These are phyloP conservation scores for Myxozyma sirexii DNA, from an alignment of 805 yeast species.

Conservation along the genomic window DNA sequence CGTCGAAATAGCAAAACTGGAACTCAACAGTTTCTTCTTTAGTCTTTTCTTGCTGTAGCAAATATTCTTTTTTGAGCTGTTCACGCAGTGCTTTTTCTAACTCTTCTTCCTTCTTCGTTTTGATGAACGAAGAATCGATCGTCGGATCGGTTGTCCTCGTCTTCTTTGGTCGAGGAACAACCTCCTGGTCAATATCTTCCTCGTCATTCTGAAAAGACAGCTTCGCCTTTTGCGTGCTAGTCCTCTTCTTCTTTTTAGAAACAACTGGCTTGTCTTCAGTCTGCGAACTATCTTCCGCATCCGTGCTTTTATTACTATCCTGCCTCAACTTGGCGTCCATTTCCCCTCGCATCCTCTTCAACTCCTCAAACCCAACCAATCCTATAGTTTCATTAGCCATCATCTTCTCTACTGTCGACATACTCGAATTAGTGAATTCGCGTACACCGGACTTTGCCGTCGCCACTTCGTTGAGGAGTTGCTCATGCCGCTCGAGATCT, in stretches of 20 bases:
- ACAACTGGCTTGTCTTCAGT: not conserved
- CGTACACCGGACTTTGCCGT: slow-evolving; percentile 17
- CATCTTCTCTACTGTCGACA: slow-evolving; percentile 16
- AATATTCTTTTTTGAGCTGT: slow-evolving; percentile 20
- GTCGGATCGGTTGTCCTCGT: slow-evolving; percentile 33
- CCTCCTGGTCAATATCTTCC: slow-evolving; percentile 18
- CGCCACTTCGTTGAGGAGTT: slow-evolving; percentile 14
- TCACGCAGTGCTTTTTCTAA: slow-evolving; percentile 28
- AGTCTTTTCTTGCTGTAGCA: slow-evolving; percentile 29
- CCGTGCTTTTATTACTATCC: not conserved
- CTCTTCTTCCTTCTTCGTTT: slow-evolving; percentile 19
- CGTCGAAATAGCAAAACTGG: slow-evolving; percentile 38
- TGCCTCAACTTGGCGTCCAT: not conserved
- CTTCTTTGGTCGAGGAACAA: not conserved
- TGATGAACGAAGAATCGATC: slow-evolving; percentile 35
- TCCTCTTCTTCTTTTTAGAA: slow-evolving; percentile 14
- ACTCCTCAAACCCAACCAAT: slow-evolving; percentile 11
- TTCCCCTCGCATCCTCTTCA: slow-evolving; percentile 17
- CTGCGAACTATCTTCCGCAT: not conserved
- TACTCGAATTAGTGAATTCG: slow-evolving; percentile 13
- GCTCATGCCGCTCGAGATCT: not conserved
- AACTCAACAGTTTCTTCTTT: slow-evolving; percentile 32
- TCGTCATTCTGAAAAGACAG: slow-evolving; percentile 14
- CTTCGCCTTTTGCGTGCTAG: not conserved
- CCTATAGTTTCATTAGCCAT: slow-evolving; percentile 21